Evolutionary conservation across 805 yeast genomes (phyloP).

Genomic region (Lachancea sp.): DNA sequence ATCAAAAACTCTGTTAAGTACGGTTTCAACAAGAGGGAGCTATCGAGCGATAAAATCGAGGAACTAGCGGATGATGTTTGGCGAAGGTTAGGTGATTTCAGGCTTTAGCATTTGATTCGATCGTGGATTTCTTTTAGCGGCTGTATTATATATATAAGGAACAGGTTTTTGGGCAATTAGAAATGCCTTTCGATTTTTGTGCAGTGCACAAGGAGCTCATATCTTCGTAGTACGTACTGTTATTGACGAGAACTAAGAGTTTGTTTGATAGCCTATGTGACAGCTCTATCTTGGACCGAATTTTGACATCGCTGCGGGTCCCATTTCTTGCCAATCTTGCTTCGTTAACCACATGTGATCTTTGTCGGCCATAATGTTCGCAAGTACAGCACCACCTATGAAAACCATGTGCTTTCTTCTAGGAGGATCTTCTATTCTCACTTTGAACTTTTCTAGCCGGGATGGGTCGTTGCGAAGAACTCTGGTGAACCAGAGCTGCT

Average conservation of each 20-base stretch:
- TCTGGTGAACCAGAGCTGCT: constrained; percentile 89
- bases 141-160: neutral
- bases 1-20: constrained; percentile 71
- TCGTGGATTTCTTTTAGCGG: neutral
- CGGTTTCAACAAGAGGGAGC: constrained; percentile 48
- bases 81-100: constrained; percentile 36
- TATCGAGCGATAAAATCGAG: constrained; percentile 39
- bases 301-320: constrained; percentile 75
- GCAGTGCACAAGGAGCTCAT: no score
- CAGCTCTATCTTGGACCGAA: constrained; percentile 75
- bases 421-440: constrained; percentile 96
- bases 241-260: neutral
- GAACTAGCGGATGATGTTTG: constrained; percentile 53
- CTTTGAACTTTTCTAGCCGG: constrained; percentile 85
- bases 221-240: no score
- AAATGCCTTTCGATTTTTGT: no score
- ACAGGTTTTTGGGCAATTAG: neutral
- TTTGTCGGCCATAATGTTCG: constrained; percentile 96
- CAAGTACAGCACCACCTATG: constrained; percentile 96
- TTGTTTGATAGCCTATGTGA: neutral
- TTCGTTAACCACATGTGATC: constrained; percentile 97
- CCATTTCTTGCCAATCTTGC: constrained; percentile 97
- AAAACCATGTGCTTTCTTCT: constrained; percentile 98
- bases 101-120: constrained; percentile 13
- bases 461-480: constrained; percentile 84